Evolutionary conservation across 257 asterid species (phyloP).

Genomic region (Jaltomata sinuosa): DNA sequence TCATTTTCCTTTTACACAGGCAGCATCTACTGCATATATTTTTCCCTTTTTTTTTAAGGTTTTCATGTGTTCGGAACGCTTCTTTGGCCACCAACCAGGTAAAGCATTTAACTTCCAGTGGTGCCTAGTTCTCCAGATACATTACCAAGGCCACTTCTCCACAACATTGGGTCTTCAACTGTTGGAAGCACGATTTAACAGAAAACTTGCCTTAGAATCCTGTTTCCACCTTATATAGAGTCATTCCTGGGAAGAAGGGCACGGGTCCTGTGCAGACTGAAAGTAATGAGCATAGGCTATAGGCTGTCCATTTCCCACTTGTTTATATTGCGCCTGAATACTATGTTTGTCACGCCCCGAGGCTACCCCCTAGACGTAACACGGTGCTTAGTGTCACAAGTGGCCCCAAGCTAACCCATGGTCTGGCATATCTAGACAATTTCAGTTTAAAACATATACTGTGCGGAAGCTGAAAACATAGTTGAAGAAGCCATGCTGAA

Average conservation of each 20-base stretch:
- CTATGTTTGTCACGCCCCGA: no score
- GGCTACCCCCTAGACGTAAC: no score
- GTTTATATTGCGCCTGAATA: not conserved
- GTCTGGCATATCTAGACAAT: no score
- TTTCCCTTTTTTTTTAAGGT: not conserved
- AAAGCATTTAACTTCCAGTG: not conserved
- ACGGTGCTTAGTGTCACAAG: no score
- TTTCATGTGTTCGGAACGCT: not conserved
- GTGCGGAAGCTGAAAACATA: no score
- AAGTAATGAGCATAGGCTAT: not conserved
- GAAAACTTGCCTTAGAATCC: not conserved
- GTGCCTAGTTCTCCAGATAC: not conserved
- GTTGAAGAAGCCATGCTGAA: not conserved
- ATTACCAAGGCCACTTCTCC: not conserved
- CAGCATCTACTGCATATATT: not conserved
- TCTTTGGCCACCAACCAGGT: not conserved
- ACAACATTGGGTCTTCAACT: not conserved
- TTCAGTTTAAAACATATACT: no score
- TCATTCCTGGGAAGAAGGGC: not conserved
- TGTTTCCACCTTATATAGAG: not conserved
- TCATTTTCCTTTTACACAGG: not conserved
- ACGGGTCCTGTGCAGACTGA: not conserved
- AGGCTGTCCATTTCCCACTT: not conserved
- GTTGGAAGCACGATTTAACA: not conserved
- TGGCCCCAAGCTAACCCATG: no score